Conservation (phyloP, 345 rosid species). For the Rhodomyrtus tomentosa region DNA sequence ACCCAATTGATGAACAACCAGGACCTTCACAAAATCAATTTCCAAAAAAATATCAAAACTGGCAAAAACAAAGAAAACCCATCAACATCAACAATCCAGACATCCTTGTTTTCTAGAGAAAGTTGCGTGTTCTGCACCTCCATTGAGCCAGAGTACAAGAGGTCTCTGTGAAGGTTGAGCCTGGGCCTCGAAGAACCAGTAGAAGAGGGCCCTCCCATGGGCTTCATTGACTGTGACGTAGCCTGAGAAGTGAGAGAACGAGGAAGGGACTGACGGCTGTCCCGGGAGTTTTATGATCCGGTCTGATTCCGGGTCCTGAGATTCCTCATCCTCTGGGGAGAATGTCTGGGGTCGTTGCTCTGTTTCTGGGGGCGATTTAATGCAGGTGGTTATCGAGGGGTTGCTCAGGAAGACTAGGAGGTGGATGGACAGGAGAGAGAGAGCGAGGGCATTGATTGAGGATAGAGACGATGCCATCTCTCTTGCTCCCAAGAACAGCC, state of each 20-base stretch:
- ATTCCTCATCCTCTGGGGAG: background rate
- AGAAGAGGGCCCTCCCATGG: conserved; percentile 54
- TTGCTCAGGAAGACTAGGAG: conserved; percentile 1
- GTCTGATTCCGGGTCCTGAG: conserved; percentile 11
- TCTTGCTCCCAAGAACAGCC: background rate
- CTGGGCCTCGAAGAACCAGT: conserved; percentile 64
- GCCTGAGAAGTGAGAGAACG: conserved; percentile 50
- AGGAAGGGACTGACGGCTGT: conserved; percentile 30
- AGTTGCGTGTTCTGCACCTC: background rate
- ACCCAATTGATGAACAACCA: conserved; percentile 60
- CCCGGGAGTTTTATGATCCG: conserved; percentile 36
- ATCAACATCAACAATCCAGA: background rate
- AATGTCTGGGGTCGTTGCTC: background rate
- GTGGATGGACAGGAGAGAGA: background rate
- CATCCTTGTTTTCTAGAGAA: background rate
- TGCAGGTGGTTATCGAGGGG: background rate
- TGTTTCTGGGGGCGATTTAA: background rate
- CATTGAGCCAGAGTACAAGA: conserved; percentile 63
- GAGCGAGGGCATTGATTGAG: background rate
- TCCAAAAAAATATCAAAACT: background rate
- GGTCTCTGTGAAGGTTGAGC: conserved; percentile 39
- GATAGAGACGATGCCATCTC: background rate
- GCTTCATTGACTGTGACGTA: conserved; percentile 42
- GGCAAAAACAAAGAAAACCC: background rate
- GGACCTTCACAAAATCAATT: conserved; percentile 25